A percentile compares a stretch with the other conserved stretches of the same genome.
Conservation (phyloP, 345 rosid genomes). For the Rhodamnia argentea region DNA sequence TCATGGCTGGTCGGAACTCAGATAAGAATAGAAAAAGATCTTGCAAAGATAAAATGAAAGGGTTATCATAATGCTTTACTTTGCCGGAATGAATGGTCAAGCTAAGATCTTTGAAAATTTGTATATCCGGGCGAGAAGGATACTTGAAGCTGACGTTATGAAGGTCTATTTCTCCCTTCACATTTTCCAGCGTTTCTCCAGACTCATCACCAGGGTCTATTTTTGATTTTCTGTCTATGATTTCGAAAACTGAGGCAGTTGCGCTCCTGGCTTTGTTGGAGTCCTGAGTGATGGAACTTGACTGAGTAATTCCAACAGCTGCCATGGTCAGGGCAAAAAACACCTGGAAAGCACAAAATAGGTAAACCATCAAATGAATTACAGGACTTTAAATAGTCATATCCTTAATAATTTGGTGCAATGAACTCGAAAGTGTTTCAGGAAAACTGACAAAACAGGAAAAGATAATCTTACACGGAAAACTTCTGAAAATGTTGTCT, state of each 20-base stretch:
- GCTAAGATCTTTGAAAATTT: slow-evolving; percentile 50
- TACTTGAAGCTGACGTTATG: slow-evolving; percentile 60
- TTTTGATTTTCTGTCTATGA: slow-evolving; percentile 17
- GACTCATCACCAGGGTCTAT: slow-evolving; percentile 21
- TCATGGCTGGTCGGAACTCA: not conserved
- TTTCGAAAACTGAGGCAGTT: slow-evolving; percentile 21
- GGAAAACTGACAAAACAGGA: not conserved
- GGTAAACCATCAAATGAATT: not conserved
- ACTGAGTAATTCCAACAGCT: slow-evolving; percentile 17
- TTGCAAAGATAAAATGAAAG: not conserved
- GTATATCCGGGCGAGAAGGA: slow-evolving; percentile 66
- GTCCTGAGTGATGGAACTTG: slow-evolving; percentile 19
- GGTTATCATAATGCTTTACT: not conserved
- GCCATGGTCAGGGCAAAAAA: slow-evolving; percentile 27
- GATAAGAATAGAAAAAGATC: not conserved
- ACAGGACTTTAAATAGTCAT: not conserved
- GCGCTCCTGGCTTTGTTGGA: slow-evolving; percentile 18
- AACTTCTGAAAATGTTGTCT: slow-evolving; percentile 48
- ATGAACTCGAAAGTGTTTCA: not conserved
- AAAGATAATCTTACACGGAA: slow-evolving; percentile 32
- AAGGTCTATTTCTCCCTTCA: slow-evolving; percentile 63
- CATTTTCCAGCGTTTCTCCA: slow-evolving; percentile 35
- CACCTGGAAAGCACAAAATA: slow-evolving; percentile 4
- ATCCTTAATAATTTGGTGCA: not conserved
- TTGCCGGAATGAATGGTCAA: slow-evolving; percentile 18